These are phyloP conservation scores for Pelargonium nanum DNA, from an alignment of 345 rosid species.

Conservation along the genomic window DNA sequence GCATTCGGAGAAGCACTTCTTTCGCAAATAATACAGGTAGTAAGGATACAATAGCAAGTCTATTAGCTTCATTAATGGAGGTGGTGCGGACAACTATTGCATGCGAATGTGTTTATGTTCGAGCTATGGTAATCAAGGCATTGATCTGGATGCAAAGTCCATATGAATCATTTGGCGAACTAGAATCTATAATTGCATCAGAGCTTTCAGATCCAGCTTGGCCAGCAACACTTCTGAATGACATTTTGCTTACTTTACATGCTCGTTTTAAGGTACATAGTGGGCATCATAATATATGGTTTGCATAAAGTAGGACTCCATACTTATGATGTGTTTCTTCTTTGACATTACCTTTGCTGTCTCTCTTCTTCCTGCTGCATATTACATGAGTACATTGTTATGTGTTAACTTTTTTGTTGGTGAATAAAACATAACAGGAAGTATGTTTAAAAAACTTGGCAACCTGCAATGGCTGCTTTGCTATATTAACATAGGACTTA, in stretches of 20 bases:
- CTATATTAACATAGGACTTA: too few species aligned
- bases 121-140: constrained; percentile 98
- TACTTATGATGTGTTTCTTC: neutral
- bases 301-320: neutral
- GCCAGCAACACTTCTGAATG: constrained; percentile 90
- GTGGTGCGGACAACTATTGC: constrained; percentile 98
- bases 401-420: too few species aligned
- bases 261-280: constrained; percentile 92
- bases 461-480: too few species aligned
- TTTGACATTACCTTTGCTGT: neutral
- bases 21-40: constrained; percentile 51
- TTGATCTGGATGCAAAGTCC: constrained; percentile 99
- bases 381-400: too few species aligned
- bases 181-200: constrained; percentile 90
- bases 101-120: constrained; percentile 95
- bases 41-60: constrained; percentile 84
- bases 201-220: constrained; percentile 99
- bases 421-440: too few species aligned
- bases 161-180: constrained; percentile 81
- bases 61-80: constrained; percentile 93
- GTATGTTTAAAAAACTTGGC: too few species aligned
- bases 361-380: neutral
- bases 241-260: constrained; percentile 90
- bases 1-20: constrained; percentile 54
- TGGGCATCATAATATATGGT: neutral